These are phyloP conservation scores for Senecio squalidus DNA, from an alignment of 140 eudicot genomes.

Conservation along the genomic window DNA sequence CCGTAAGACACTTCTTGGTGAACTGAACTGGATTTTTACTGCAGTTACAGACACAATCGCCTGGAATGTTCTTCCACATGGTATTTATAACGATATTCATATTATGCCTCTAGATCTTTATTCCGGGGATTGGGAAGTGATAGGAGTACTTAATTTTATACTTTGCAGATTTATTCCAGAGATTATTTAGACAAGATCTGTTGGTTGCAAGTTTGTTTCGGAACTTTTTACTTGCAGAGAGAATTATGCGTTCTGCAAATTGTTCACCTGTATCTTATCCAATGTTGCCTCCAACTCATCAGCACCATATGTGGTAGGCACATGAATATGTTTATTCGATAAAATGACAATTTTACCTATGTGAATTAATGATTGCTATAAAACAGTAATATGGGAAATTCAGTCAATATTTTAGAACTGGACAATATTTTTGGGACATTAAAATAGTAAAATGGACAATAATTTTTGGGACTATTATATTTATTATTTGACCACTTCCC, in stretches of 20 bases:
- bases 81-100: constrained; percentile 30
- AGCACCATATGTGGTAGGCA: constrained; percentile 94
- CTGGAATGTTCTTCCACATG: constrained; percentile 99
- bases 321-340: background rate
- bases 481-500: constrained; percentile 7
- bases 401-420: too few species aligned
- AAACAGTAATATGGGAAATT: too few species aligned
- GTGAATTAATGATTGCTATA: too few species aligned
- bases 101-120: constrained; percentile 7
- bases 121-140: constrained; percentile 7
- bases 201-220: constrained; percentile 93
- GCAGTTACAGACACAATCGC: constrained; percentile 98
- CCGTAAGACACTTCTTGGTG: constrained; percentile 95
- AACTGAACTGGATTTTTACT: constrained; percentile 96
- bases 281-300: constrained; percentile 93
- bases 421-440: too few species aligned
- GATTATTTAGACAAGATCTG: constrained; percentile 92
- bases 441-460: too few species aligned
- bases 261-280: constrained; percentile 93
- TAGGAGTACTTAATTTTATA: background rate
- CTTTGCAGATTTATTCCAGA: constrained; percentile 79
- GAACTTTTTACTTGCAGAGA: constrained; percentile 85
- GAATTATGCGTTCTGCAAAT: constrained; percentile 96
- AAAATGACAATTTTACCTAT: too few species aligned
- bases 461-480: background rate